Evolutionary conservation across 176 grass and related monocot genomes (phyloP).

Genomic region (Puccinellia tenuiflora): DNA sequence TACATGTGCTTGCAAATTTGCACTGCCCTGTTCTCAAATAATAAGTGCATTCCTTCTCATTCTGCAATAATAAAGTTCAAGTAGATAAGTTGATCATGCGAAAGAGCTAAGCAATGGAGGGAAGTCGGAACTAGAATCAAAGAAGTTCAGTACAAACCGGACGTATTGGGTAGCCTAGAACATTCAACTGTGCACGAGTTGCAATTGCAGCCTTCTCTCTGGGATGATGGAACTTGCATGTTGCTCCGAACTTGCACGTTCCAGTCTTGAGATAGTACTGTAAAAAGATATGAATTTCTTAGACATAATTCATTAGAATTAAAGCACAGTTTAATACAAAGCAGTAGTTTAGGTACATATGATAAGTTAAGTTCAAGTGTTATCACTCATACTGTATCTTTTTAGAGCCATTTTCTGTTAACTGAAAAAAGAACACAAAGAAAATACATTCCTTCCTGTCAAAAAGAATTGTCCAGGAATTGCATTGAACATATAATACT

Average conservation of each 20-base stretch:
- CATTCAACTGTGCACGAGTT: constrained; percentile 47
- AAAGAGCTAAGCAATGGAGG: neutral
- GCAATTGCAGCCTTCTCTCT: constrained; percentile 69
- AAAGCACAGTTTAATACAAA: constrained; percentile 2
- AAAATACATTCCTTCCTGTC: neutral
- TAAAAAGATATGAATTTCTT: neutral
- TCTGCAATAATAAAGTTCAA: constrained; percentile 64
- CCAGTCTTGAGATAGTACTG: constrained; percentile 86
- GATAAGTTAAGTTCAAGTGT: neutral
- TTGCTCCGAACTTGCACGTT: constrained; percentile 80
- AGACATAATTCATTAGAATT: neutral
- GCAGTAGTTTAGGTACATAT: neutral
- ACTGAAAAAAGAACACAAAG: neutral
- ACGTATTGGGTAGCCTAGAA: constrained; percentile 66
- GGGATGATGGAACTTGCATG: constrained; percentile 81
- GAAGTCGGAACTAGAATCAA: neutral
- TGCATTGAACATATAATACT: neutral
- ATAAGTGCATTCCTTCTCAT: constrained; percentile 84
- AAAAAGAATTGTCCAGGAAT: neutral
- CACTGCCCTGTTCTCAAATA: constrained; percentile 90
- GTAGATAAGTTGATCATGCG: constrained; percentile 19
- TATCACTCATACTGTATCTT: neutral
- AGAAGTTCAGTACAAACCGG: constrained; percentile 43
- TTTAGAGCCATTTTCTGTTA: neutral
- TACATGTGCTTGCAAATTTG: constrained; percentile 86